Evolutionary conservation across 345 rosid genomes (phyloP).

Genomic region (Trapa incisa): DNA sequence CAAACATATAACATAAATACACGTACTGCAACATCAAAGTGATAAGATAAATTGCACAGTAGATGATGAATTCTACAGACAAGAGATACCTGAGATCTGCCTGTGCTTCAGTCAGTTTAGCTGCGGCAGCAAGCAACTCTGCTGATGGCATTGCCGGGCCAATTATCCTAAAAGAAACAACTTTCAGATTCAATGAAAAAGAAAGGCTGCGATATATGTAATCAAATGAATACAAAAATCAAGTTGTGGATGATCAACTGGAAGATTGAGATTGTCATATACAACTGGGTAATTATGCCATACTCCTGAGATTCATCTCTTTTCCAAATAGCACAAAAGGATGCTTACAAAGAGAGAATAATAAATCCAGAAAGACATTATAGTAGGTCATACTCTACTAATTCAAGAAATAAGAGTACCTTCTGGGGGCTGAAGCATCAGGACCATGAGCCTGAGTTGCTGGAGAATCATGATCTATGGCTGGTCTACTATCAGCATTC

Average conservation of each 20-base stretch:
- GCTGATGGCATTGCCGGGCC: slow-evolving; percentile 97
- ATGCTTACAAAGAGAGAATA: not conserved
- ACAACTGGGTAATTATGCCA: not conserved
- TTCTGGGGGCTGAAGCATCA: slow-evolving; percentile 51
- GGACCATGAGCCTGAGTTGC: slow-evolving; percentile 19
- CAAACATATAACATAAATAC: not conserved
- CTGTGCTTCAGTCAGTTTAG: slow-evolving; percentile 89
- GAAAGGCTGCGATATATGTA: not conserved
- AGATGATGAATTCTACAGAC: not conserved
- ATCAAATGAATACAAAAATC: not conserved
- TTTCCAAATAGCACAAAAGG: not conserved
- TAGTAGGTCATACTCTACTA: not conserved
- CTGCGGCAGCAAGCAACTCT: slow-evolving; percentile 84
- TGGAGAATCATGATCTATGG: slow-evolving; percentile 16
- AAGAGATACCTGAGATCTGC: slow-evolving; percentile 58
- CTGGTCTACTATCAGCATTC: slow-evolving; percentile 16
- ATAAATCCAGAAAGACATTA: not conserved
- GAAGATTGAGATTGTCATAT: not conserved
- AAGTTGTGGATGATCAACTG: not conserved
- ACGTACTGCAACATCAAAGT: not conserved
- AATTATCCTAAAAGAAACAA: slow-evolving; percentile 39
- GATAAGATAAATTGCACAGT: not conserved
- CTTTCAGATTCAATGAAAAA: not conserved
- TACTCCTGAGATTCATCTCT: not conserved
- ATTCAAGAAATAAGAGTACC: slow-evolving; percentile 21